A percentile compares a stretch with the other conserved stretches of the same genome.
Conservation (phyloP, 1,284 basidiomycete genomes). For the Malassezia sp. region DNA sequence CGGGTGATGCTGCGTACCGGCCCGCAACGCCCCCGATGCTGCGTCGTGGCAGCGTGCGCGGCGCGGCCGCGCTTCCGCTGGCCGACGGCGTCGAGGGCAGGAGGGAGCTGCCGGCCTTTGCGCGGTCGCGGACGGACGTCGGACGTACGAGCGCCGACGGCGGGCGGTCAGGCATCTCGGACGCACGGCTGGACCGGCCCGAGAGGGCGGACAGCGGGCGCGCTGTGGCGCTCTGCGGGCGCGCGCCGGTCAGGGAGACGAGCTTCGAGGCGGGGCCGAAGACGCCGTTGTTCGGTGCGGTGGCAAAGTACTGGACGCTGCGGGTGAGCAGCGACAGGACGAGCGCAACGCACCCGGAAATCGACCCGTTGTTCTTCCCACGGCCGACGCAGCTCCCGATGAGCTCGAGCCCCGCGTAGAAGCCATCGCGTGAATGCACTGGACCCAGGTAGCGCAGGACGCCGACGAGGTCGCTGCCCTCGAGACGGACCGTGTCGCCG, state of each 20-base stretch:
- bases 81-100: too few species aligned
- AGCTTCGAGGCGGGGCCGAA: constrained; percentile 76
- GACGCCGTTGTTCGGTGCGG: constrained; percentile 74
- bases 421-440: constrained; percentile 30
- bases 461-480: constrained; percentile 29
- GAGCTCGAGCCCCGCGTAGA: constrained; percentile 41
- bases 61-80: constrained; percentile 1
- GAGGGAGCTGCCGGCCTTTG: background rate
- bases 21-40: background rate
- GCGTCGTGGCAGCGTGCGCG: constrained; percentile 4
- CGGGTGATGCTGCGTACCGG: background rate
- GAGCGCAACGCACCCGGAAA: constrained; percentile 61
- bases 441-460: constrained; percentile 39
- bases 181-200: constrained; percentile 24
- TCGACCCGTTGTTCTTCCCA: constrained; percentile 88
- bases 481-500: constrained; percentile 32
- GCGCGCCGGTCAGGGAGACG: constrained; percentile 19
- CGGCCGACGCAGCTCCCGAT: constrained; percentile 54
- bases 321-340: too few species aligned
- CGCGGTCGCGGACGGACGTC: background rate
- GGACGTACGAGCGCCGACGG: constrained; percentile 10
- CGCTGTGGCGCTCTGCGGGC: constrained; percentile 34
- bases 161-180: constrained; percentile 11
- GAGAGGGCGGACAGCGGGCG: constrained; percentile 40
- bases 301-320: constrained; percentile 75